These are phyloP conservation scores for Tricholoma flavovirens DNA, from an alignment of 768 basidiomycete genomes.

Conservation along the genomic window DNA sequence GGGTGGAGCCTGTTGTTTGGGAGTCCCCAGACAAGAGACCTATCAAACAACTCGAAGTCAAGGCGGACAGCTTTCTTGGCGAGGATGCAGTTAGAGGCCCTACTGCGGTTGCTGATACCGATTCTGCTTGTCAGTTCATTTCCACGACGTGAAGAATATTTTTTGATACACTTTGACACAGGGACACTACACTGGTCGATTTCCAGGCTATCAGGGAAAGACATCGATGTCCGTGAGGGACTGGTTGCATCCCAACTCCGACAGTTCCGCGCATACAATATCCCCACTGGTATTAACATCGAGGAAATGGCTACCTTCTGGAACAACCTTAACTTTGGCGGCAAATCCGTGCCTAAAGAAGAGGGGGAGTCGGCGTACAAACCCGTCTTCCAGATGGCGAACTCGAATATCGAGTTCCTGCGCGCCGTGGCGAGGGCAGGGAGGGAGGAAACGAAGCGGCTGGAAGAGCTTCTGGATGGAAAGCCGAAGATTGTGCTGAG, in stretches of 20 bases:
- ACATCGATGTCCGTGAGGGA: constrained; percentile 29
- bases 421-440: constrained; percentile 46
- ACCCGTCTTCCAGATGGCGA: constrained; percentile 23
- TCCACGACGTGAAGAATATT: not conserved
- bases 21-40: constrained; percentile 34
- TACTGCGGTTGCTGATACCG: constrained; percentile 24
- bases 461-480: constrained; percentile 32
- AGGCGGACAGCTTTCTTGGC: constrained; percentile 33
- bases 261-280: constrained; percentile 38
- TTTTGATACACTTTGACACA: constrained; percentile 18
- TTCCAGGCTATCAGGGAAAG: constrained; percentile 28
- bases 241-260: constrained; percentile 32
- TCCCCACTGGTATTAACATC: constrained; percentile 44
- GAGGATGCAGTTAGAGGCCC: constrained; percentile 32
- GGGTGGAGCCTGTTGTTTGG: constrained; percentile 59
- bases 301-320: constrained; percentile 42
- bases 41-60: constrained; percentile 56
- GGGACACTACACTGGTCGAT: constrained; percentile 64
- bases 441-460: constrained; percentile 31
- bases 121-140: constrained; percentile 25
- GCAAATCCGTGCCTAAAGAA: constrained; percentile 13
- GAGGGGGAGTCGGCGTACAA: constrained; percentile 22
- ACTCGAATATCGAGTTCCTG: constrained; percentile 30
- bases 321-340: constrained; percentile 39
- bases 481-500: constrained; percentile 40